Conservation (phyloP, 1,284 basidiomycete species). For the Cutaneotrichosporon sp. region DNA sequence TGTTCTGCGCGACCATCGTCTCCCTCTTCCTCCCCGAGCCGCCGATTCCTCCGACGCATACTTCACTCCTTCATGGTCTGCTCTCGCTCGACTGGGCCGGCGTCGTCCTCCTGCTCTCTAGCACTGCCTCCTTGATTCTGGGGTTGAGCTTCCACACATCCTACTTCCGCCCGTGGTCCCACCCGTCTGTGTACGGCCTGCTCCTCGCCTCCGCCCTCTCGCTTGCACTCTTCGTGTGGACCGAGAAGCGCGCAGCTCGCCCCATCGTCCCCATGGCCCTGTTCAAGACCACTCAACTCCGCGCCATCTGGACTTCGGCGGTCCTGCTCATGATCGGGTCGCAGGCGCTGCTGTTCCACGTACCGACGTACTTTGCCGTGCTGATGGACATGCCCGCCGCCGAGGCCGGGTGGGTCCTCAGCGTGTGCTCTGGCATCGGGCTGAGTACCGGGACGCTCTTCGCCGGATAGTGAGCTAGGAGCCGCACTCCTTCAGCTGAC, state of each 20-base stretch:
- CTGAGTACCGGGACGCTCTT: conserved; percentile 79
- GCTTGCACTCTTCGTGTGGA: conserved; percentile 63
- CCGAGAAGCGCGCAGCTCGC: conserved; percentile 71
- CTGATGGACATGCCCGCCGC: conserved; percentile 46
- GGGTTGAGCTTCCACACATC: conserved; percentile 78
- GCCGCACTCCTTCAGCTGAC: conserved; percentile 4
- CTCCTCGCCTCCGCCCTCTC: conserved; percentile 61
- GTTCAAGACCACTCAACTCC: conserved; percentile 69
- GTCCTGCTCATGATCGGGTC: conserved; percentile 64
- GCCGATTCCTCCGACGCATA: conserved; percentile 42
- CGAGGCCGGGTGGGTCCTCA: conserved; percentile 52
- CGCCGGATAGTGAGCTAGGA: conserved; percentile 78
- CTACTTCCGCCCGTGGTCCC: conserved; percentile 74
- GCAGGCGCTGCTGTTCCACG: conserved; percentile 63
- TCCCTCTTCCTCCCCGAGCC: conserved; percentile 41
- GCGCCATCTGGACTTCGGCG: conserved; percentile 41
- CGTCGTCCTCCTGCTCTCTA: conserved; percentile 62
- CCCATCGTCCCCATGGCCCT: conserved; percentile 80
- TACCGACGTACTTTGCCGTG: conserved; percentile 52
- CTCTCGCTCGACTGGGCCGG: conserved; percentile 47
- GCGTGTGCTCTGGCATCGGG: conserved; percentile 77
- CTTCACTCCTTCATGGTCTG: conserved; percentile 35
- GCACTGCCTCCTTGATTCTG: conserved; percentile 72
- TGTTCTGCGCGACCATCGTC: conserved; percentile 40
- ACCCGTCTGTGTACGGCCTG: conserved; percentile 68